These are phyloP conservation scores for Neophaeococcomyces mojaviensis DNA, from an alignment of 2,329 filamentous ascomycete genomes.

Conservation along the genomic window DNA sequence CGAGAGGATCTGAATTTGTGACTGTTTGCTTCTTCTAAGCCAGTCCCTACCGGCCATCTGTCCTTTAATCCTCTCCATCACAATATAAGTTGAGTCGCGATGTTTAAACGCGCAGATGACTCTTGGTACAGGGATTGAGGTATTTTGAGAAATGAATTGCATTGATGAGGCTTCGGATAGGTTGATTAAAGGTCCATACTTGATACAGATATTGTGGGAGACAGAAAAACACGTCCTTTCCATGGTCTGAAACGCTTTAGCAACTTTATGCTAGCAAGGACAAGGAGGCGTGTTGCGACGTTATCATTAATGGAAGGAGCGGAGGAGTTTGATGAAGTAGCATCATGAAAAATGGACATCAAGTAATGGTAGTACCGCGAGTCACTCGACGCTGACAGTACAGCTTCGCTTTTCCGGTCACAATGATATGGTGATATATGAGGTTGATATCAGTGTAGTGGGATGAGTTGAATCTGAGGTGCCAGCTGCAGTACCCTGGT, in stretches of 20 bases:
- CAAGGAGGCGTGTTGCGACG: too few species aligned
- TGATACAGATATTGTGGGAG: constrained; percentile 24
- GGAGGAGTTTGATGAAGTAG: too few species aligned
- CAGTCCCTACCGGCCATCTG: constrained; percentile 28
- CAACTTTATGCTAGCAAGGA: background rate
- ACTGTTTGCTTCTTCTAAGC: constrained; percentile 27
- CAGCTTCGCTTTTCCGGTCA: too few species aligned
- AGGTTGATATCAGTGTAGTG: too few species aligned
- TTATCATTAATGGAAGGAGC: too few species aligned
- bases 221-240: constrained; percentile 1
- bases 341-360: too few species aligned
- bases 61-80: constrained; percentile 36
- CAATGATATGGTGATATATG: too few species aligned
- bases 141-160: constrained; percentile 30
- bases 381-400: too few species aligned
- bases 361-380: too few species aligned
- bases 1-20: constrained; percentile 29
- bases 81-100: constrained; percentile 29
- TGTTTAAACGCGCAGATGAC: constrained; percentile 31
- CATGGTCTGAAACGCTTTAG: background rate
- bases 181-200: constrained; percentile 25
- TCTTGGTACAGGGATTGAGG: constrained; percentile 33
- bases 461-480: too few species aligned
- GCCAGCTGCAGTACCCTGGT: too few species aligned
- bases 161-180: constrained; percentile 31